phyloP scores from a whole-genome alignment of 169 alveolate genomes.

The Plasmodium gaboni region DNA sequence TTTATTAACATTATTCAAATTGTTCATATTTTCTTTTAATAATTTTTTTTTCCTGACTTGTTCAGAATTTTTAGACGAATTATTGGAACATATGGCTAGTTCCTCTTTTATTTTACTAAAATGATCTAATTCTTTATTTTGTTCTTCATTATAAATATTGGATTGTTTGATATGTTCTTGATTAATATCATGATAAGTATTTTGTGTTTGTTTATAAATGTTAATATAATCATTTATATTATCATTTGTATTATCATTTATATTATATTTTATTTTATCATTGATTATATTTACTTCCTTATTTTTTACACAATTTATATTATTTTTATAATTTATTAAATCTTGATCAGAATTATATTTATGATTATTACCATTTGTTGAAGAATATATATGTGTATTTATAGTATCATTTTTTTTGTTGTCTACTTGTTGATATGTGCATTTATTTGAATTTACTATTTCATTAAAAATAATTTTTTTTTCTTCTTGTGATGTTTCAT shows the following conservation, averaged over 20 bases:
- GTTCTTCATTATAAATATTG: too few relatives aligned
- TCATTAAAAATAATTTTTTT: not conserved
- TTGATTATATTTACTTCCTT: not conserved
- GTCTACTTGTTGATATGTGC: not conserved
- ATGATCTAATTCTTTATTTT: too few relatives aligned
- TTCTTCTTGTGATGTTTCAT: not conserved
- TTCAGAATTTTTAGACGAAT: conserved; percentile 17
- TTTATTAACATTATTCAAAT: conserved; percentile 23
- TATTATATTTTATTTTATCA: not conserved
- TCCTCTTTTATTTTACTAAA: too few relatives aligned
- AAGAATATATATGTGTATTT: too few relatives aligned
- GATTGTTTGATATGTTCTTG: too few relatives aligned
- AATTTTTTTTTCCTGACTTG: conserved; percentile 38
- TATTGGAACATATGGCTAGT: too few relatives aligned
- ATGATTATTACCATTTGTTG: too few relatives aligned
- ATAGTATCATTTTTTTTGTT: not conserved
- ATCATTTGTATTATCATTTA: not conserved
- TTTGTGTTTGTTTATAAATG: too few relatives aligned
- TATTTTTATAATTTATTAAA: not conserved
- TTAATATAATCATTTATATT: not conserved
- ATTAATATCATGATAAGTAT: too few relatives aligned
- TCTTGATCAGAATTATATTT: too few relatives aligned
- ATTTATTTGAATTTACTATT: not conserved
- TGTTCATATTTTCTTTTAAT: conserved; percentile 32
- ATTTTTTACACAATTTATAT: not conserved